These are phyloP conservation scores for Pichia nanzhaoensis DNA, from an alignment of 805 yeast genomes.

Conservation along the genomic window DNA sequence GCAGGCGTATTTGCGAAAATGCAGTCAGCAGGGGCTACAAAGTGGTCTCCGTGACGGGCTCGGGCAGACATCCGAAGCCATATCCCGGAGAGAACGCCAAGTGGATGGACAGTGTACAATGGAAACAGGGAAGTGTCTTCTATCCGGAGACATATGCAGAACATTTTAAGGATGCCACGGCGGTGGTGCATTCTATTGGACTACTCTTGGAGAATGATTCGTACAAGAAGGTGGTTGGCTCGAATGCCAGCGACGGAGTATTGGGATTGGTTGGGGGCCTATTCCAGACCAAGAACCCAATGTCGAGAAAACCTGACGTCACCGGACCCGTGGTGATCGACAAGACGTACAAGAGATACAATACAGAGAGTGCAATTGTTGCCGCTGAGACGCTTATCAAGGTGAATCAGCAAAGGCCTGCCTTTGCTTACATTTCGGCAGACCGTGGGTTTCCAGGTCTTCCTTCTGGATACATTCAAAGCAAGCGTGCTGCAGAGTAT, in stretches of 20 bases:
- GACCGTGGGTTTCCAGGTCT: slow-evolving; percentile 62
- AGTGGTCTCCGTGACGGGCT: slow-evolving; percentile 56
- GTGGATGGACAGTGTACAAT: slow-evolving; percentile 55
- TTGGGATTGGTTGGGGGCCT: slow-evolving; percentile 33
- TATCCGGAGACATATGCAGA: slow-evolving; percentile 50
- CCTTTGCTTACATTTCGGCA: slow-evolving; percentile 76
- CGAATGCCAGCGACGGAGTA: slow-evolving; percentile 23
- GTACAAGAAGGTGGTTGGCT: slow-evolving; percentile 52
- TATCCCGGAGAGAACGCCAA: slow-evolving; percentile 25
- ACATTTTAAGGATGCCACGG: slow-evolving; percentile 42
- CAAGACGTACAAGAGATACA: slow-evolving; percentile 54
- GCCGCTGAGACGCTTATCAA: slow-evolving; percentile 50
- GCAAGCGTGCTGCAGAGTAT: slow-evolving; percentile 73
- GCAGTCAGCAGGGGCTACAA: slow-evolving; percentile 56
- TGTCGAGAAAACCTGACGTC: slow-evolving; percentile 35
- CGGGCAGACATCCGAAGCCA: slow-evolving; percentile 46
- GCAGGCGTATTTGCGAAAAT: slow-evolving; percentile 54
- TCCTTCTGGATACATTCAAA: slow-evolving; percentile 63
- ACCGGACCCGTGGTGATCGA: slow-evolving; percentile 23
- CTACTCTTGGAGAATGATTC: slow-evolving; percentile 59
- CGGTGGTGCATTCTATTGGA: slow-evolving; percentile 83
- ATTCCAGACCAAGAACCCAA: slow-evolving; percentile 56
- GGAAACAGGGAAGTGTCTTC: slow-evolving; percentile 66
- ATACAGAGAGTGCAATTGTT: slow-evolving; percentile 60
- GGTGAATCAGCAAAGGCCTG: slow-evolving; percentile 16